phyloP scores from a whole-genome alignment of 192 early-diverging fungal genomes.

The Mortierella antarctica region DNA sequence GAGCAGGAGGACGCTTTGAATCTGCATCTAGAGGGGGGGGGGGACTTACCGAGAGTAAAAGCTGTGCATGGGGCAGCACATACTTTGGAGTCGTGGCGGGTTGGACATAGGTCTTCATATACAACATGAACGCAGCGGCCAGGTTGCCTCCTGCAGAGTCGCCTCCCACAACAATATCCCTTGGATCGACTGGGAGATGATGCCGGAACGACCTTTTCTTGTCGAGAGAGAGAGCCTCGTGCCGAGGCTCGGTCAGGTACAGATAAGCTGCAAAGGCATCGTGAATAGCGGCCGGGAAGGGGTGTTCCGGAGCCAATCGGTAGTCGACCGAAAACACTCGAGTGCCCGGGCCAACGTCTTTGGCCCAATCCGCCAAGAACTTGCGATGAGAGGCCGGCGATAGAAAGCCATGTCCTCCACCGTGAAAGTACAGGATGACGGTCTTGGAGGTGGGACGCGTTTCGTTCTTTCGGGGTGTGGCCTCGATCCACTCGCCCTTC shows the following conservation, averaged over 20 bases:
- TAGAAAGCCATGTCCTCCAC: constrained; percentile 29
- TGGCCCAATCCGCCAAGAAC: constrained; percentile 12
- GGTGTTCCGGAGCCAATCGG: constrained; percentile 81
- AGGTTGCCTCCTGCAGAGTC: constrained; percentile 80
- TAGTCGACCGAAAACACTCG: constrained; percentile 71
- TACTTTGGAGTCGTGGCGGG: constrained; percentile 28
- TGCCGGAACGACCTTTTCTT: constrained; percentile 1
- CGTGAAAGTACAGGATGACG: constrained; percentile 40
- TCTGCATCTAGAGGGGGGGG: no score
- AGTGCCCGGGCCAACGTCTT: constrained; percentile 31
- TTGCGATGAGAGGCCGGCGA: constrained; percentile 37
- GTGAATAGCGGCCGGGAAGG: constrained; percentile 86
- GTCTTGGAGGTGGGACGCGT: constrained; percentile 13
- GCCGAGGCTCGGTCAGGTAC: constrained; percentile 65
- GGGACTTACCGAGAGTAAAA: constrained; percentile 31
- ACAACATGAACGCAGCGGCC: constrained; percentile 56
- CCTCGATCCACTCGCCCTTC: constrained; percentile 47
- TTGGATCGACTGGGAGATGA: constrained; percentile 54
- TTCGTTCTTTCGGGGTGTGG: constrained; percentile 1
- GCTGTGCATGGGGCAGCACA: constrained; percentile 25
- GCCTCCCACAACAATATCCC: constrained; percentile 71
- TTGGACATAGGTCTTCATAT: constrained; percentile 34
- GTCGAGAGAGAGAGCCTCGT: constrained; percentile 52
- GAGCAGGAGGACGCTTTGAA: no score
- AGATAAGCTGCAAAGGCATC: constrained; percentile 84